Evolutionary conservation across 305 asterid genomes (phyloP), one percentile per base, ranked within the genome.

Genomic region (Withania somnifera): DNA sequence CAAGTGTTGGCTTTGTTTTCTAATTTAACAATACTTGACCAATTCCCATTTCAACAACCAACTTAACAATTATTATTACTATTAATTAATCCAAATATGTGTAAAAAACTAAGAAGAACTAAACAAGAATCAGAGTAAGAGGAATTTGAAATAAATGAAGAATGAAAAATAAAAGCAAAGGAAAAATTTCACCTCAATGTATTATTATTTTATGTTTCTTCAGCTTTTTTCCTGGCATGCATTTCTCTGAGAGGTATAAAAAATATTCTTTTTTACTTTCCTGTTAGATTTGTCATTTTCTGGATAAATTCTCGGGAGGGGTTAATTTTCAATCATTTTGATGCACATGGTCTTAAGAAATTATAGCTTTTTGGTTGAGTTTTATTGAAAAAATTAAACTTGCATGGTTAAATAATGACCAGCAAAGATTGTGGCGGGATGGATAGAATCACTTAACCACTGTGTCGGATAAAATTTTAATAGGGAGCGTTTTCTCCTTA

Each of bases 221-320:
- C 87, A 89, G 97, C 85, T 93, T 93, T 66, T 90, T 81, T 77
- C 87, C 89, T 42, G 97, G 97, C 88, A 68, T 89, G 79, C 82
- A 90, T 58, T 90, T 88, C 84, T 86, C 87, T 85, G 85, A 84
- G 87, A 91, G 95, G 97, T 93, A 79, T 60, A n/a, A 26, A n/a
- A n/a, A n/a, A n/a, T n/a, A n/a, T n/a, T 71, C 7, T 42, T 68
- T 63, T 0, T 28, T 7, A 14, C n/a, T 14, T 61, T 66, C 26
- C 9, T 52, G 4, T 47, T 64, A 0, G 22, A 19, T 42, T 69
- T 19, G 32, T 38, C 17, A 38, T 38, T 67, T 67, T 67, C n/a
- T 10, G 6, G 34, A 69, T 64, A 69, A 69, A 69, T 11, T 42
- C 14, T 22, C 7, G 6, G 1, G 11, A 67, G 52, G 19, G 68